phyloP scores from a whole-genome alignment of 192 early-diverging fungal species.

The Physocladia obscura region DNA sequence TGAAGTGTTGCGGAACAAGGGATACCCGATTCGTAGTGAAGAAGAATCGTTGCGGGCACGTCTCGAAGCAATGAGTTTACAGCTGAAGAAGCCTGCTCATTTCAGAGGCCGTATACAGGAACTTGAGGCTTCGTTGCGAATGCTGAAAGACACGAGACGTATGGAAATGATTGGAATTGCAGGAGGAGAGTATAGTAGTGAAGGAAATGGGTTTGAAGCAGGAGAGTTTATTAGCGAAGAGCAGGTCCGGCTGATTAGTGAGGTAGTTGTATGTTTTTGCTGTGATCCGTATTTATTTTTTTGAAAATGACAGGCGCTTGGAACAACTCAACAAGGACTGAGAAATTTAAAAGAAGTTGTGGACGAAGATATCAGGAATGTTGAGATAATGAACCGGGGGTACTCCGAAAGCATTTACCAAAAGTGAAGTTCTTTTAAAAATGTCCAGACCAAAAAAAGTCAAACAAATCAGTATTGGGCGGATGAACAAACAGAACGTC shows the following conservation, averaged over 20 bases:
- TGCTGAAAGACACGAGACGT: constrained; percentile 59
- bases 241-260: constrained; percentile 13
- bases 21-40: constrained; percentile 75
- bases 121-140: constrained; percentile 75
- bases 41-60: constrained; percentile 78
- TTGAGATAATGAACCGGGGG: constrained; percentile 26
- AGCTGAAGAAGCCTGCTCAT: constrained; percentile 74
- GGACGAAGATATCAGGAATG: constrained; percentile 57
- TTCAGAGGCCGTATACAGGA: constrained; percentile 82
- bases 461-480: too few species aligned
- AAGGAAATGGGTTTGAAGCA: constrained; percentile 46
- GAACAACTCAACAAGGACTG: constrained; percentile 67
- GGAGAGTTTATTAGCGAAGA: constrained; percentile 9
- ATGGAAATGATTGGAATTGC: constrained; percentile 36
- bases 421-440: too few species aligned
- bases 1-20: constrained; percentile 80
- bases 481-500: too few species aligned
- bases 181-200: constrained; percentile 31
- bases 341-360: constrained; percentile 64
- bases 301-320: constrained; percentile 40
- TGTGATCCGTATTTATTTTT: constrained; percentile 28
- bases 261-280: constrained; percentile 11
- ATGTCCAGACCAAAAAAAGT: neutral
- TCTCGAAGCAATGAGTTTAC: constrained; percentile 72
- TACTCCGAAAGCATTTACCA: constrained; percentile 37